Evolutionary conservation across 371 early-diverging fungal species (phyloP).

Genomic region (Lichtheimia hyalospora): DNA sequence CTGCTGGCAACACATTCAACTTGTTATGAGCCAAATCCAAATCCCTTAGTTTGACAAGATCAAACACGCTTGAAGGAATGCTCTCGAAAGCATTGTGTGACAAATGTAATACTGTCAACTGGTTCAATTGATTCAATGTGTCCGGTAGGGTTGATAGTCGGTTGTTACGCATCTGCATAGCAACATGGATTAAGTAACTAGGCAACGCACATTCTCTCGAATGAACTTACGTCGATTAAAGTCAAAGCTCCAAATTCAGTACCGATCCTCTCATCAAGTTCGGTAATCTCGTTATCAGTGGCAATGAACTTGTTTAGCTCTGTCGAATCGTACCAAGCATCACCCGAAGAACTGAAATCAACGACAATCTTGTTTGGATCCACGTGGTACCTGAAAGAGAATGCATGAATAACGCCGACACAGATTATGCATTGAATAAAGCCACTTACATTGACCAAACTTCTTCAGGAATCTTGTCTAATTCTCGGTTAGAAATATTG

Average conservation of each 20-base stretch:
- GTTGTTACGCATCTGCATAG: slow-evolving; percentile 57
- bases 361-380: slow-evolving; percentile 57
- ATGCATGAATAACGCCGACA: background rate
- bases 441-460: slow-evolving; percentile 56
- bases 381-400: slow-evolving; percentile 50
- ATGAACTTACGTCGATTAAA: slow-evolving; percentile 60
- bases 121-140: slow-evolving; percentile 38
- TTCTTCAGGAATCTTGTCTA: slow-evolving; percentile 64
- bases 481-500: slow-evolving; percentile 66
- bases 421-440: background rate
- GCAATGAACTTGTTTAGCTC: slow-evolving; percentile 69
- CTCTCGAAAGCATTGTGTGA: slow-evolving; percentile 48
- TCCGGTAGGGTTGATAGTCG: slow-evolving; percentile 49
- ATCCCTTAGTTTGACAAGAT: slow-evolving; percentile 42
- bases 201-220: too few species aligned
- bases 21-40: slow-evolving; percentile 54
- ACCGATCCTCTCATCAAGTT: slow-evolving; percentile 61
- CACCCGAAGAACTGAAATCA: slow-evolving; percentile 48
- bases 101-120: slow-evolving; percentile 45
- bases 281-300: slow-evolving; percentile 64
- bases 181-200: too few species aligned
- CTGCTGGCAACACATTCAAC: slow-evolving; percentile 28
- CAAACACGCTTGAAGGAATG: slow-evolving; percentile 45
- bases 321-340: slow-evolving; percentile 63
- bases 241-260: slow-evolving; percentile 65